phyloP scores from a whole-genome alignment of 257 asterid species.

The Solanum bulbocastanum region DNA sequence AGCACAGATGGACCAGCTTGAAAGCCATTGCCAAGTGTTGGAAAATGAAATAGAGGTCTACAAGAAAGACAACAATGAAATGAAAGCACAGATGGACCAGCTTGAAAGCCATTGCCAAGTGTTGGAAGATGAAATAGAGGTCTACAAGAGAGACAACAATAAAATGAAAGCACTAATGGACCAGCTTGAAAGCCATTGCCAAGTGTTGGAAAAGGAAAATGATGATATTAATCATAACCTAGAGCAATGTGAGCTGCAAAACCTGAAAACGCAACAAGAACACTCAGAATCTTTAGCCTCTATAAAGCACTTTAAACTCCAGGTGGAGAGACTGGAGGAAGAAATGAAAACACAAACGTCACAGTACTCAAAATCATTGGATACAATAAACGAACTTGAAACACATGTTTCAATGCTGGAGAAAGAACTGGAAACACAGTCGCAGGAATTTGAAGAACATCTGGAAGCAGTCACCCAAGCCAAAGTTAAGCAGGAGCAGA shows the following conservation, averaged over 20 bases:
- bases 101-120: conserved; percentile 38
- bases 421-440: conserved; percentile 55
- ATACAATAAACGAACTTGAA: conserved; percentile 25
- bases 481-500: conserved; percentile 58
- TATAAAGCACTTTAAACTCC: conserved; percentile 27
- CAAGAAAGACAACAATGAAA: conserved; percentile 50
- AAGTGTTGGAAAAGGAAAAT: conserved; percentile 41
- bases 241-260: conserved; percentile 36
- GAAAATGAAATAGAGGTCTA: conserved; percentile 37
- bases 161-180: conserved; percentile 33
- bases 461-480: conserved; percentile 36
- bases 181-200: conserved; percentile 38
- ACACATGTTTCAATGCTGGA: conserved; percentile 48
- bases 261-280: conserved; percentile 35
- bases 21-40: conserved; percentile 35
- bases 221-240: conserved; percentile 31
- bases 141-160: conserved; percentile 48
- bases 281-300: conserved; percentile 38
- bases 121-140: conserved; percentile 39
- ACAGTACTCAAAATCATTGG: conserved; percentile 16
- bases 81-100: conserved; percentile 35
- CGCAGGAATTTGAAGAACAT: conserved; percentile 43
- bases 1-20: conserved; percentile 41
- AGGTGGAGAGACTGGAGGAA: conserved; percentile 6
- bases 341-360: conserved; percentile 7